Percentiles rank a stretch among this genome's conserved stretches.
These are phyloP conservation scores for Cryptococcus sp. DNA, from an alignment of 1,284 basidiomycete genomes.

Conservation along the genomic window DNA sequence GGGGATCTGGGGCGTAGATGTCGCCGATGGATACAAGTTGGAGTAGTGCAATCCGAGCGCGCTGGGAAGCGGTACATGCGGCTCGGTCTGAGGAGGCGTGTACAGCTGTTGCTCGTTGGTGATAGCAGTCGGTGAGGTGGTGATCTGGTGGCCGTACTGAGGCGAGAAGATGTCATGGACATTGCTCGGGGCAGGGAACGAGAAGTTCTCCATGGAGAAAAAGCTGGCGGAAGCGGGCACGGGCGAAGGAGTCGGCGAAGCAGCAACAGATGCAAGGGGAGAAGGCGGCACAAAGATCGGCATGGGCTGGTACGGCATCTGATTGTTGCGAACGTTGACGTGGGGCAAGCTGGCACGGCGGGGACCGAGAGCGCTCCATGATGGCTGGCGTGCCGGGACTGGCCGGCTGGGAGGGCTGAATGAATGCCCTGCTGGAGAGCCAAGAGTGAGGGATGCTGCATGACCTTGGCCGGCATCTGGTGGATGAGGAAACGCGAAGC, in stretches of 20 bases:
- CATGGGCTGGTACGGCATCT: not conserved
- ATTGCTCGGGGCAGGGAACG: conserved; percentile 6
- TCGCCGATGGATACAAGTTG: conserved; percentile 10
- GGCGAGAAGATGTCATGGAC: conserved; percentile 13
- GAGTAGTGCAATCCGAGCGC: conserved; percentile 12
- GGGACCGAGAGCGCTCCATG: not conserved
- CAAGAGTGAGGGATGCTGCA: not conserved
- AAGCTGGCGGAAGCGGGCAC: not conserved
- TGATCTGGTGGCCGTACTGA: conserved; percentile 6
- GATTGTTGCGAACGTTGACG: conserved; percentile 4
- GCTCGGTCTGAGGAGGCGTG: conserved; percentile 12
- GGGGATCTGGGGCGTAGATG: not conserved
- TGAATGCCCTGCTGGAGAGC: not conserved
- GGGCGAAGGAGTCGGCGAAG: conserved; percentile 3
- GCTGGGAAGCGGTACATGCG: conserved; percentile 1
- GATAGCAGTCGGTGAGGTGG: not conserved
- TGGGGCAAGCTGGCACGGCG: conserved; percentile 3
- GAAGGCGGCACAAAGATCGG: conserved; percentile 14
- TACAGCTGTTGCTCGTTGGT: conserved; percentile 8
- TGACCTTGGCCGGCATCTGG: not conserved
- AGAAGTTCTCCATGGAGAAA: not conserved
- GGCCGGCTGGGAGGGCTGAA: not conserved
- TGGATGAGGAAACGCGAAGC: not conserved
- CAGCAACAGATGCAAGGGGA: conserved; percentile 1
- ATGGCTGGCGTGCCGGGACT: not conserved